Conservation (phyloP, 129 eudicot species). For the sunflower (Helianthus annuus) region DNA sequence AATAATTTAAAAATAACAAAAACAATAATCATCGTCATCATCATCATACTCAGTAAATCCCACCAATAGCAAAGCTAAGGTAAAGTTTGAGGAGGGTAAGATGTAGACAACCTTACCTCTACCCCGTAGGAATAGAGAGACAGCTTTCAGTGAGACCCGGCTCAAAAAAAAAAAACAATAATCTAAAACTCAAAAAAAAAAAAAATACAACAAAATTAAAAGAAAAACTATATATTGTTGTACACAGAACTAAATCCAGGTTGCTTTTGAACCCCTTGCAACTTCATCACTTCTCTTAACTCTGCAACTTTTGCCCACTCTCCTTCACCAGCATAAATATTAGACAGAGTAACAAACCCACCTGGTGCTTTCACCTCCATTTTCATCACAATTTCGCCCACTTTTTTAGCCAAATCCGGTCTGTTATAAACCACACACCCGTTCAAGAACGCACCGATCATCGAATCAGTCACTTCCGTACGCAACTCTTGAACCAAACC, state of each 20-base stretch:
- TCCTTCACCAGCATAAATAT: conserved; percentile 69
- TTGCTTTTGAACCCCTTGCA: conserved; percentile 44
- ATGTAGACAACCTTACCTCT: no score
- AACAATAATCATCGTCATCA: neutral
- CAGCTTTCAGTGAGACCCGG: no score
- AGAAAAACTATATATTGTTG: conserved; percentile 9
- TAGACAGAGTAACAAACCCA: conserved; percentile 60
- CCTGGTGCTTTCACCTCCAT: conserved; percentile 47
- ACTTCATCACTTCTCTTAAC: conserved; percentile 59
- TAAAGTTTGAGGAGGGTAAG: no score
- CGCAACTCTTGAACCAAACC: conserved; percentile 44
- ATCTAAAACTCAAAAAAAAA: neutral
- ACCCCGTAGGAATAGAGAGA: no score
- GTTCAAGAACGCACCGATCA: conserved; percentile 68
- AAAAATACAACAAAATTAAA: neutral
- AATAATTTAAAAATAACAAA: no score
- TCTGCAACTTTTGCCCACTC: conserved; percentile 66
- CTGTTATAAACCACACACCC: conserved; percentile 71
- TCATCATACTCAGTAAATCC: no score
- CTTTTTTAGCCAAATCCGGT: conserved; percentile 63
- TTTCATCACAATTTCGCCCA: conserved; percentile 37
- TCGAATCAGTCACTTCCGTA: conserved; percentile 43
- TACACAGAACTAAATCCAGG: conserved; percentile 51
- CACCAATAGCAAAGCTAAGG: no score
- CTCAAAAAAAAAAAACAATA: neutral